These are phyloP conservation scores for Sclerotinia minor DNA, from an alignment of 2,329 filamentous ascomycete species.

Conservation along the genomic window DNA sequence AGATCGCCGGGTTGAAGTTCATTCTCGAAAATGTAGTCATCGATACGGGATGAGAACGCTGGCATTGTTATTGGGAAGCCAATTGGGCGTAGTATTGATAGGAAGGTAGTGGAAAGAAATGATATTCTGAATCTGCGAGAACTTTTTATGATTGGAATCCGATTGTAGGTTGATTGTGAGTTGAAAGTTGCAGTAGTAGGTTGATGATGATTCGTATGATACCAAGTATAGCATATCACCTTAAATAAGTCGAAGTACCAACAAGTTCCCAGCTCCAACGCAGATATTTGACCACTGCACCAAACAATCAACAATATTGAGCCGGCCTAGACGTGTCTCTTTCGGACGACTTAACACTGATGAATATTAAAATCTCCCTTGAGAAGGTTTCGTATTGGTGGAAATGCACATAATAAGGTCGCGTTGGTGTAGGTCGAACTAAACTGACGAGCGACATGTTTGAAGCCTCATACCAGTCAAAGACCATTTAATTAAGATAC, in stretches of 20 bases:
- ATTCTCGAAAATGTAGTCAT: not conserved
- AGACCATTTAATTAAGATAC: not conserved
- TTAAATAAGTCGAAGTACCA: conserved; percentile 10
- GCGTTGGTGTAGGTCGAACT: not conserved
- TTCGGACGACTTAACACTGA: not conserved
- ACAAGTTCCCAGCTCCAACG: not conserved
- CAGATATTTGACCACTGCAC: not conserved
- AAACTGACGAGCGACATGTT: not conserved
- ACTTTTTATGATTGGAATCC: not conserved
- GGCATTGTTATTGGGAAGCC: not conserved
- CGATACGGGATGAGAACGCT: not conserved
- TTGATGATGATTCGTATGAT: not conserved
- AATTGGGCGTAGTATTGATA: not conserved
- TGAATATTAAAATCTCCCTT: too few relatives aligned
- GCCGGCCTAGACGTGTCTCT: not conserved
- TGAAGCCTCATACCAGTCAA: not conserved
- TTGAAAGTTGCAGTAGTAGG: not conserved
- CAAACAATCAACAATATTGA: not conserved
- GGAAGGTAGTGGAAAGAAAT: not conserved
- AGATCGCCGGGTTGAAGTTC: not conserved
- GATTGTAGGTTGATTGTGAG: not conserved
- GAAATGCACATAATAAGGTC: not conserved
- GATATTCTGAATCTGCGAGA: not conserved
- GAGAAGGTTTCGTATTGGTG: not conserved
- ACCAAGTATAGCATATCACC: not conserved